Base-by-base conservation (phyloP, 768 basidiomycete genomes). In the Russula dissimulans region DNA sequence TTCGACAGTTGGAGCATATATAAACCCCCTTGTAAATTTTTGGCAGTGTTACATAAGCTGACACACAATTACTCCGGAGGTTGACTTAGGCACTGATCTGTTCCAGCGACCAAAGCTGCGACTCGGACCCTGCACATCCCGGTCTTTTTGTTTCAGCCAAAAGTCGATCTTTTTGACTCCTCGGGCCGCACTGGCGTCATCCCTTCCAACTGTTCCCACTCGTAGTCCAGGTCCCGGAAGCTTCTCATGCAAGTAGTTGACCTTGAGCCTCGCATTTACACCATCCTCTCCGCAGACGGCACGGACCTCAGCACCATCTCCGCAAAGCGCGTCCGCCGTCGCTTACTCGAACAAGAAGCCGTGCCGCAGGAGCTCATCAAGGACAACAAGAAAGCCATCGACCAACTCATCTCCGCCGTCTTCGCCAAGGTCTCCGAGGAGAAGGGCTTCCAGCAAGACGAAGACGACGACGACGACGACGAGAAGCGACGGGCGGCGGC, bases 311-410 rank as follows among this genome's bases (percentile, higher is more conserved):
- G 77, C 48, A 87, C 86, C 48, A 89, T 93, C 72, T 89, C 85
- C 70, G 93, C 92, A 48, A 95, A 91, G 75, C 85, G 84, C 73
- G 91, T 97, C 67, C 83, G 94, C 65, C 87, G 86, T 69, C 81
- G 84, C 69, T 75, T 93, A 63, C 66, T 81, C 58, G 81, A 74
- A 61, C 78, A 83, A 71, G 71, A 80, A 9, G 72, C 77, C 18
- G 69, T 90, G 56, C 82, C 85, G 8, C 57, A 77, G 29, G 83
- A 83, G 32, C 73, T 79, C 54, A 69, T 95, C 61, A 87, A 84
- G 68, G 78, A 81, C 65, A 73, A 87, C 72, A 89, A 86, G 68
- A 71, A 74, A 17, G 83, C 80, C 22, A 80, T 95, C 57, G 86
- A 95, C 71, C 71, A 71, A 9, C 69, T 89, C 56, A 94, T 95